Percentiles rank a stretch among this genome's conserved stretches.
These are phyloP conservation scores for Lathyrus sativus DNA, from an alignment of 306 rosid species.

Conservation along the genomic window DNA sequence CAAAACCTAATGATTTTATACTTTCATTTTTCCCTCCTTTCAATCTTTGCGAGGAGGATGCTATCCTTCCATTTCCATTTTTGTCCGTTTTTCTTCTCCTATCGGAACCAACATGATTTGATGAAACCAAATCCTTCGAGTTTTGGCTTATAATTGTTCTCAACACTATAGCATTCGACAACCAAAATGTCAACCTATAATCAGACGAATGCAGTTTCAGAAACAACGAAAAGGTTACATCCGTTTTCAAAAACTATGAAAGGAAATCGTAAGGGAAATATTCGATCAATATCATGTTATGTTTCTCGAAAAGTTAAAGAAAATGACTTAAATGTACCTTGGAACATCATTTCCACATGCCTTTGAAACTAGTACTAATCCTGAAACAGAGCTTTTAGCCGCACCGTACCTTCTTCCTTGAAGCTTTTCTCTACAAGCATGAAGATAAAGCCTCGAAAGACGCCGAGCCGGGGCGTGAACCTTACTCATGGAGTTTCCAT, in stretches of 20 bases:
- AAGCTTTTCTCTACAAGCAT: conserved; percentile 70
- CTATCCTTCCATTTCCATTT: conserved; percentile 46
- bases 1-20: conserved; percentile 35
- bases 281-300: too few relatives aligned
- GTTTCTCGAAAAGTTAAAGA: not conserved
- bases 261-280: too few relatives aligned
- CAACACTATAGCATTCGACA: conserved; percentile 75
- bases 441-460: conserved; percentile 85
- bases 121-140: conserved; percentile 37
- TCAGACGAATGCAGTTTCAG: not conserved
- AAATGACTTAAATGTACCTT: conserved; percentile 50
- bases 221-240: too few relatives aligned
- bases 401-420: conserved; percentile 69
- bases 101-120: conserved; percentile 45
- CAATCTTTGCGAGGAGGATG: conserved; percentile 58
- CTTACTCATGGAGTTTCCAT: conserved; percentile 95
- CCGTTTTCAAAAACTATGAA: too few relatives aligned
- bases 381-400: conserved; percentile 89
- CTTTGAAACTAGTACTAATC: conserved; percentile 86
- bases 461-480: conserved; percentile 98
- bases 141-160: conserved; percentile 73
- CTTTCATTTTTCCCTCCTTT: conserved; percentile 54
- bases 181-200: conserved; percentile 86
- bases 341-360: conserved; percentile 99
- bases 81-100: conserved; percentile 49